Evolutionary conservation across 2,329 filamentous ascomycete species (phyloP).

Genomic region (Aureobasidium sp.): DNA sequence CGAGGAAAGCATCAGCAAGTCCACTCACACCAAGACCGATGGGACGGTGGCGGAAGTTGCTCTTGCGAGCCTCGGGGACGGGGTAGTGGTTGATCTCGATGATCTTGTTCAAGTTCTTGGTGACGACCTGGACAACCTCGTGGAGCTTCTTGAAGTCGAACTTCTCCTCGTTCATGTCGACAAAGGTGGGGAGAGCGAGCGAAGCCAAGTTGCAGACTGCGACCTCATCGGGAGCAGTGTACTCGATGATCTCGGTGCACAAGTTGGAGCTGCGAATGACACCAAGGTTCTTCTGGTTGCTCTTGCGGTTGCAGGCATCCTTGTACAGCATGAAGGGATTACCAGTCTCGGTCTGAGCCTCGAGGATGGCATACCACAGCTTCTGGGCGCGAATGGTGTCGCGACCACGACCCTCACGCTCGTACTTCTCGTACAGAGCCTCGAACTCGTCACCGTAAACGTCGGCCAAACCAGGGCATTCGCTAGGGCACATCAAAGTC

Average conservation of each 20-base stretch:
- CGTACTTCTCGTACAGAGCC: slow-evolving; percentile 82
- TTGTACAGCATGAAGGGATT: slow-evolving; percentile 99
- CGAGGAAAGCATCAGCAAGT: slow-evolving; percentile 95
- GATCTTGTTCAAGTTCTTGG: slow-evolving; percentile 94
- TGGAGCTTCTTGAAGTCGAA: slow-evolving; percentile 98
- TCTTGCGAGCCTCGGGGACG: slow-evolving; percentile 85
- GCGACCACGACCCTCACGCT: slow-evolving; percentile 76
- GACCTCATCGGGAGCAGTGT: slow-evolving; percentile 93
- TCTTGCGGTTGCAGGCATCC: slow-evolving; percentile 96
- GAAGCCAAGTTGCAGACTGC: slow-evolving; percentile 98
- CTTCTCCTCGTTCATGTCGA: slow-evolving; percentile 72
- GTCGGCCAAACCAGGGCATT: slow-evolving; percentile 89
- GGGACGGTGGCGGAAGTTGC: slow-evolving; percentile 94
- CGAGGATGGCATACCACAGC: slow-evolving; percentile 97
- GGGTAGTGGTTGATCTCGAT: slow-evolving; percentile 98
- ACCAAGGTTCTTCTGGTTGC: slow-evolving; percentile 99
- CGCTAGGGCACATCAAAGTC: slow-evolving; percentile 97
- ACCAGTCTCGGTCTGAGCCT: slow-evolving; percentile 96
- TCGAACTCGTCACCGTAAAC: slow-evolving; percentile 98
- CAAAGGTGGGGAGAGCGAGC: slow-evolving; percentile 79
- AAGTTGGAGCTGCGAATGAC: slow-evolving; percentile 98
- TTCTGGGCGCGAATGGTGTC: slow-evolving; percentile 95
- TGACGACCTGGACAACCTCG: slow-evolving; percentile 84
- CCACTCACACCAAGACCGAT: slow-evolving; percentile 96
- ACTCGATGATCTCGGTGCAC: slow-evolving; percentile 98